phyloP scores from a whole-genome alignment of 2,329 filamentous ascomycete species.

The Nemania serpens region DNA sequence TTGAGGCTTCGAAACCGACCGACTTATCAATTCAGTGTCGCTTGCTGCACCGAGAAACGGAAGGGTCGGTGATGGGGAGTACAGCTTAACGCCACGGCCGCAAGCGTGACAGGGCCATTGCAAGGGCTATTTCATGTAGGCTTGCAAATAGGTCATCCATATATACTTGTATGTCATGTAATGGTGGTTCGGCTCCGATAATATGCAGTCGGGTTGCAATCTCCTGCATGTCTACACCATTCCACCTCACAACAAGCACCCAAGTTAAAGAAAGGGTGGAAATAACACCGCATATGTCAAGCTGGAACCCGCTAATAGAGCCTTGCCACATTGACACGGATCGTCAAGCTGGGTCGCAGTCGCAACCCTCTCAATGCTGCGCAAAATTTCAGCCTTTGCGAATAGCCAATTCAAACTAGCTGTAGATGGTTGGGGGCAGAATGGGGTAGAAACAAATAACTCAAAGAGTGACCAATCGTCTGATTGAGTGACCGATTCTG shows the following conservation, averaged over 20 bases:
- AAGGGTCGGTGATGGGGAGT: not conserved
- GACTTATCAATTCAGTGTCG: not conserved
- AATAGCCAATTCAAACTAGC: not conserved
- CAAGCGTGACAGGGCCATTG: slow-evolving; percentile 1
- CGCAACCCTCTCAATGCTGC: not conserved
- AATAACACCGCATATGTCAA: not conserved
- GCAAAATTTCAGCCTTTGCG: slow-evolving; percentile 15
- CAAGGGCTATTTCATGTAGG: slow-evolving; percentile 1
- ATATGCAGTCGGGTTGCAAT: slow-evolving; percentile 16
- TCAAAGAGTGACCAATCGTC: not conserved
- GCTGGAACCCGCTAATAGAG: slow-evolving; percentile 7
- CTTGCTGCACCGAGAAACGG: not conserved
- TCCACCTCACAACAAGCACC: not conserved
- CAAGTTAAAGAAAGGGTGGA: slow-evolving; percentile 5
- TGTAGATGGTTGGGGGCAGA: not conserved
- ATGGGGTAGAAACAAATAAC: not conserved
- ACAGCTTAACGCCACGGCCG: slow-evolving; percentile 11
- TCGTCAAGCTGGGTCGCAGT: not conserved
- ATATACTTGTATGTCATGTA: slow-evolving; percentile 4
- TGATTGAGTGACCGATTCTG: too few species aligned
- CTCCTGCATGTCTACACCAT: not conserved
- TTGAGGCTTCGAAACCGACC: not conserved
- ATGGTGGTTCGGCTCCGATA: slow-evolving; percentile 19
- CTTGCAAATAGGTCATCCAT: not conserved
- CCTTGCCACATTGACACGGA: slow-evolving; percentile 8